These are phyloP conservation scores for Elaeis oleifera DNA, from an alignment of 202 grass and related monocot species.

Conservation along the genomic window DNA sequence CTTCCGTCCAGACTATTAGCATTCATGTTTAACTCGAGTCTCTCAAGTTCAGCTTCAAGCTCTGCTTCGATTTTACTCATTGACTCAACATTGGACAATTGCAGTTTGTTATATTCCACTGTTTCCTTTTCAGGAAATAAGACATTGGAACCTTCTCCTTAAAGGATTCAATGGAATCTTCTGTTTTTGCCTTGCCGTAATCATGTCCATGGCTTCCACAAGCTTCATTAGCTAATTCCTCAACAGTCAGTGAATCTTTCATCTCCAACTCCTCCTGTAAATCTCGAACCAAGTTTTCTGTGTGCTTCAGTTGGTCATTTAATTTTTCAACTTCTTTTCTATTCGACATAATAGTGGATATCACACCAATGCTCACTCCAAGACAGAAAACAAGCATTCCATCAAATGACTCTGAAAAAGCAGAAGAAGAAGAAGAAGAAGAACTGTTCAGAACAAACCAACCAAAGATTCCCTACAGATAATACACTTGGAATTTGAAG, in stretches of 20 bases:
- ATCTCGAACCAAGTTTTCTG: slow-evolving; percentile 92
- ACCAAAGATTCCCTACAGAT: no score
- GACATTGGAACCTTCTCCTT: slow-evolving; percentile 2
- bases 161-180: not conserved
- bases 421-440: not conserved
- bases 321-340: slow-evolving; percentile 62
- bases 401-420: slow-evolving; percentile 49
- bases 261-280: slow-evolving; percentile 92
- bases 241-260: slow-evolving; percentile 73
- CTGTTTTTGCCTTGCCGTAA: slow-evolving; percentile 7
- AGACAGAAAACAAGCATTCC: slow-evolving; percentile 42
- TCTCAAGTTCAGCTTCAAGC: slow-evolving; percentile 79
- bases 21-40: slow-evolving; percentile 69
- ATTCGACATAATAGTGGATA: slow-evolving; percentile 56
- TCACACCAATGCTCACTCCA: slow-evolving; percentile 60
- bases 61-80: slow-evolving; percentile 97
- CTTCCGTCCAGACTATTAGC: slow-evolving; percentile 36
- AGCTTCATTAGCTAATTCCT: slow-evolving; percentile 57
- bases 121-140: slow-evolving; percentile 22
- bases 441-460: no score
- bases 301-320: slow-evolving; percentile 51
- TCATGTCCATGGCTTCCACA: slow-evolving; percentile 38
- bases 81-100: slow-evolving; percentile 25
- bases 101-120: slow-evolving; percentile 27
- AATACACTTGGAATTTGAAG: no score